Conservation (phyloP, 129 eudicot species). For the Helianthus tuberosus region DNA sequence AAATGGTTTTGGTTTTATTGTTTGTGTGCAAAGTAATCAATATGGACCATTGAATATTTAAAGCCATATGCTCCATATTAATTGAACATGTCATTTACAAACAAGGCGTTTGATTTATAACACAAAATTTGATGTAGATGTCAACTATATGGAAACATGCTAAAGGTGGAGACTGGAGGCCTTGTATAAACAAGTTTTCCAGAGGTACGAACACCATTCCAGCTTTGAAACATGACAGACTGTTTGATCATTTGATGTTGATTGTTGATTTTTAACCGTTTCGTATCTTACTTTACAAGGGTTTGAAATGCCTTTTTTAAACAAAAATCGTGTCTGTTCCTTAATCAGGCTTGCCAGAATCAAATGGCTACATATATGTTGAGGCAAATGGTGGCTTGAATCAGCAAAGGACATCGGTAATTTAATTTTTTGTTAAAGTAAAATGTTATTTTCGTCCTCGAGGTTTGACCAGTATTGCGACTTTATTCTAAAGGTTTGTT, state of each 20-base stretch:
- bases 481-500: no score
- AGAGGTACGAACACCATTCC: constrained; percentile 55
- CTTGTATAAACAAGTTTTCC: constrained; percentile 75
- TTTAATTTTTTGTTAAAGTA: background rate
- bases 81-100: background rate
- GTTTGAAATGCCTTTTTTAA: background rate
- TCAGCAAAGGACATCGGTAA: constrained; percentile 93
- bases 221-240: constrained; percentile 4
- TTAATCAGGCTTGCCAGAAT: constrained; percentile 73
- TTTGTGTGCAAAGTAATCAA: constrained; percentile 9
- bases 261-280: background rate
- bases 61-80: background rate
- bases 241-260: constrained; percentile 16
- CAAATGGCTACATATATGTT: constrained; percentile 88
- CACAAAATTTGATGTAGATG: constrained; percentile 52
- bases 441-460: no score
- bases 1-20: background rate
- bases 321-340: constrained; percentile 1
- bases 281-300: background rate
- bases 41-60: background rate
- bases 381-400: constrained; percentile 99
- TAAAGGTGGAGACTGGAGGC: constrained; percentile 87
- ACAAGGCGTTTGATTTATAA: constrained; percentile 7
- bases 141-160: constrained; percentile 91
- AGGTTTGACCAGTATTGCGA: no score